Conservation (phyloP, 2,329 filamentous ascomycete species). For the Verticillium nonalfalfae region DNA sequence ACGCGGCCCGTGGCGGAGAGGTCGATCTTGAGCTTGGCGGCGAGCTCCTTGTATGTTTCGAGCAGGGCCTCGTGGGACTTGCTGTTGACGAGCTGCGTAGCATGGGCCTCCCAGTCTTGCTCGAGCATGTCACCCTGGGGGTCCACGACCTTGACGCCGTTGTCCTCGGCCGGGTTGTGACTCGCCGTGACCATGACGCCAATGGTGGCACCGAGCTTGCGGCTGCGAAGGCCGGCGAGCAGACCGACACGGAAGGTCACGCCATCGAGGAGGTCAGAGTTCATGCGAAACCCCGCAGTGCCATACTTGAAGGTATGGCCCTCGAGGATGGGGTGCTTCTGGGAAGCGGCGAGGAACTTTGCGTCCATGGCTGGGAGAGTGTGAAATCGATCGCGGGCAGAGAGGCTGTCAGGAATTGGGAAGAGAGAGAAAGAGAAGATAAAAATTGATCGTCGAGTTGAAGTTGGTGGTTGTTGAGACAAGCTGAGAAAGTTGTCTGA, state of each 20-base stretch:
- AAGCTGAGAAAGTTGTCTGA: neutral
- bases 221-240: conserved; percentile 79
- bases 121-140: conserved; percentile 98
- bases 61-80: conserved; percentile 67
- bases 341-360: conserved; percentile 53
- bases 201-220: conserved; percentile 85
- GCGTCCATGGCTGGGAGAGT: conserved; percentile 37
- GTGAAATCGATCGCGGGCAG: neutral
- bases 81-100: conserved; percentile 85
- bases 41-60: conserved; percentile 69
- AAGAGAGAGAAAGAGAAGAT: neutral
- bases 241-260: conserved; percentile 91
- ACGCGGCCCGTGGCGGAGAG: conserved; percentile 66
- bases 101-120: conserved; percentile 88
- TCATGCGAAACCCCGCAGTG: conserved; percentile 64
- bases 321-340: conserved; percentile 53
- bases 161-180: conserved; percentile 85
- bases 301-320: conserved; percentile 57
- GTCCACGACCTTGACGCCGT: conserved; percentile 93
- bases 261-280: conserved; percentile 75
- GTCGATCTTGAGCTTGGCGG: conserved; percentile 71
- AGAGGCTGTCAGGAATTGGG: neutral
- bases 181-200: conserved; percentile 96
- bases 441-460: too few species aligned
- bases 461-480: neutral